Conservation (phyloP, 2,329 filamentous ascomycete genomes). For the Chrysoporthe deuterocubensis region DNA sequence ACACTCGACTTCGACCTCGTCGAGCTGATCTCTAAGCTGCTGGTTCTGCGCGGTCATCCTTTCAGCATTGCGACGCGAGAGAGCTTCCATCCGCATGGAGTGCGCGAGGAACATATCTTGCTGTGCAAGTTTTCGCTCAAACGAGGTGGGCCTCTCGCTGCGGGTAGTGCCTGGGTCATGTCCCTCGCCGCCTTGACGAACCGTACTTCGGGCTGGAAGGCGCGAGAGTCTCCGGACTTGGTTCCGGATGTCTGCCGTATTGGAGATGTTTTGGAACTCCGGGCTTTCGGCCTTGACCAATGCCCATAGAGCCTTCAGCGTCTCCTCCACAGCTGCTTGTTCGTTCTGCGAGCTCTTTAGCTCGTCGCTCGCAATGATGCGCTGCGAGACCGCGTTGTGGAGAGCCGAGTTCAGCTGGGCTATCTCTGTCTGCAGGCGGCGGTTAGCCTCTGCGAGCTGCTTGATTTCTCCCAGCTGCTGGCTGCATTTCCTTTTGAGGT, state of each 20-base stretch:
- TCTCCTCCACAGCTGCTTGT: not conserved
- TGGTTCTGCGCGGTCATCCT: not conserved
- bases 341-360: slow-evolving; percentile 8
- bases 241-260: slow-evolving; percentile 11
- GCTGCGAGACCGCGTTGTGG: slow-evolving; percentile 11
- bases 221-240: not conserved
- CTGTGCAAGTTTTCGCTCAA: slow-evolving; percentile 11
- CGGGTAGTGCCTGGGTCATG: not conserved
- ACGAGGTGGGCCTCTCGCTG: not conserved
- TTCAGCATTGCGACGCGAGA: not conserved
- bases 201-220: not conserved
- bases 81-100: slow-evolving; percentile 4
- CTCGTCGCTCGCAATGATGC: slow-evolving; percentile 4
- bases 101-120: not conserved
- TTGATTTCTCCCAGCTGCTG: not conserved
- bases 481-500: no score
- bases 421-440: not conserved
- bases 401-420: slow-evolving; percentile 3
- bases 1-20: slow-evolving; percentile 2
- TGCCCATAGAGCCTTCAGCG: slow-evolving; percentile 13
- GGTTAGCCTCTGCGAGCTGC: not conserved
- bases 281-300: not conserved
- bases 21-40: not conserved
- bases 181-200: not conserved
- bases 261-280: slow-evolving; percentile 2